phyloP scores from a whole-genome alignment of 805 yeast species.

The Saccharomycopsis microspora region DNA sequence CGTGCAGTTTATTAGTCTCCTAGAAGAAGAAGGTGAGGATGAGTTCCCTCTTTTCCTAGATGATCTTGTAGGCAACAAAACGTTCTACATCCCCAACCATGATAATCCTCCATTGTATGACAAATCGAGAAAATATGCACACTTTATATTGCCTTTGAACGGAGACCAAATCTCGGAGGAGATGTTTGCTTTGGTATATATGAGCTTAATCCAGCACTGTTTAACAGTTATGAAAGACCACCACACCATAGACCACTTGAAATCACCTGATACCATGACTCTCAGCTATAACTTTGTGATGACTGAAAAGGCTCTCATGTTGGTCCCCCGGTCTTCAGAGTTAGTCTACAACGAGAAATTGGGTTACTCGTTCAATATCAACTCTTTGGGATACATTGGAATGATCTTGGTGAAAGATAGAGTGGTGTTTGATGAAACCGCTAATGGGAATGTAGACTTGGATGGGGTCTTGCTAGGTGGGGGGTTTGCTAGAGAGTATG shows the following conservation, averaged over 20 bases:
- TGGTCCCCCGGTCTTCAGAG: constrained; percentile 68
- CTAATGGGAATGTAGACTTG: constrained; percentile 32
- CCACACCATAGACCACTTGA: constrained; percentile 18
- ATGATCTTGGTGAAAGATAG: constrained; percentile 63
- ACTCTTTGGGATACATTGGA: constrained; percentile 76
- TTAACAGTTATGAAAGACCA: constrained; percentile 54
- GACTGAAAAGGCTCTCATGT: constrained; percentile 74
- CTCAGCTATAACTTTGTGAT: constrained; percentile 68
- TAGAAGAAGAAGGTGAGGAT: constrained; percentile 18
- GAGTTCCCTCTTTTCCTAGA: not conserved
- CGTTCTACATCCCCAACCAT: constrained; percentile 42
- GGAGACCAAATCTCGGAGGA: constrained; percentile 29
- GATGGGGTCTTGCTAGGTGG: constrained; percentile 44
- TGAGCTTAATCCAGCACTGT: constrained; percentile 59
- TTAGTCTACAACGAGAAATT: constrained; percentile 30
- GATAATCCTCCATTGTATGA: constrained; percentile 51
- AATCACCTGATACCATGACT: not conserved
- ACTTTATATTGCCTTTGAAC: constrained; percentile 40
- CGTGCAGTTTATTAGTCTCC: constrained; percentile 52
- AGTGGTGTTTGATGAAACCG: constrained; percentile 33
- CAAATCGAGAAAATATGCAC: constrained; percentile 63
- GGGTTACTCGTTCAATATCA: constrained; percentile 34
- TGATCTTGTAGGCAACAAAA: constrained; percentile 21
- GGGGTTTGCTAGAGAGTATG: constrained; percentile 54
- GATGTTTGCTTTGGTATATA: constrained; percentile 53